Conservation (phyloP, 73 alveolate genomes). For the Paramecium biaurelia region DNA sequence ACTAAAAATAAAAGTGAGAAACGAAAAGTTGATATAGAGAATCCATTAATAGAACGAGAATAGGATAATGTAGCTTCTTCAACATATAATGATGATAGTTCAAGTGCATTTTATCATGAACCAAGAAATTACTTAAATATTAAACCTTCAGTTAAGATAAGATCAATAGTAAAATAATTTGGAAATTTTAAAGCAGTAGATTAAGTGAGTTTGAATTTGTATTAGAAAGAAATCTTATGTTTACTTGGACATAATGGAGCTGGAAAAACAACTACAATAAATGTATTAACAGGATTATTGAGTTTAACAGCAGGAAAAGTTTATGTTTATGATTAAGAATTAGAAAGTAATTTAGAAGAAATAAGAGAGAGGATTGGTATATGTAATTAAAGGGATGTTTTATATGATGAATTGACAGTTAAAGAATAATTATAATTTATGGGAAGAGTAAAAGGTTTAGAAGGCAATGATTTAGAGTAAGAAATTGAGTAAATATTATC, state of each 20-base stretch:
- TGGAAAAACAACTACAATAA: slow-evolving; percentile 98
- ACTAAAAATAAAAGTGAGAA: not conserved
- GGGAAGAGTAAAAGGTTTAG: slow-evolving; percentile 68
- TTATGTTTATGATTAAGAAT: slow-evolving; percentile 64
- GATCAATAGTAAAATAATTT: slow-evolving; percentile 48
- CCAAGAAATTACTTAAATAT: not conserved
- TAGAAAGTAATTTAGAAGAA: slow-evolving; percentile 72
- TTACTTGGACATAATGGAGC: slow-evolving; percentile 99
- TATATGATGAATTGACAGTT: slow-evolving; percentile 87
- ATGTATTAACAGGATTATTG: slow-evolving; percentile 84
- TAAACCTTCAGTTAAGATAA: slow-evolving; percentile 35
- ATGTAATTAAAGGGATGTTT: slow-evolving; percentile 98
- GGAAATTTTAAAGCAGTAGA: slow-evolving; percentile 89
- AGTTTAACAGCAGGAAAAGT: slow-evolving; percentile 72
- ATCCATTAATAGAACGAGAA: not conserved
- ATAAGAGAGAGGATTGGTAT: slow-evolving; percentile 93
- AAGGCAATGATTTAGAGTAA: not conserved
- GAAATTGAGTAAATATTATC: slow-evolving; percentile 71
- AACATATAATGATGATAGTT: not conserved
- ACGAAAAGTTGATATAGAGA: not conserved
- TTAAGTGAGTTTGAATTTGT: slow-evolving; percentile 66
- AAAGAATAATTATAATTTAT: slow-evolving; percentile 77
- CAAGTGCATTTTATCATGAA: slow-evolving; percentile 44
- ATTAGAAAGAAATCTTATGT: slow-evolving; percentile 58
- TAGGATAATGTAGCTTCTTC: not conserved